These are phyloP conservation scores for Vaccinium corymbosum DNA, from an alignment of 148 eudicot species.

Conservation along the genomic window DNA sequence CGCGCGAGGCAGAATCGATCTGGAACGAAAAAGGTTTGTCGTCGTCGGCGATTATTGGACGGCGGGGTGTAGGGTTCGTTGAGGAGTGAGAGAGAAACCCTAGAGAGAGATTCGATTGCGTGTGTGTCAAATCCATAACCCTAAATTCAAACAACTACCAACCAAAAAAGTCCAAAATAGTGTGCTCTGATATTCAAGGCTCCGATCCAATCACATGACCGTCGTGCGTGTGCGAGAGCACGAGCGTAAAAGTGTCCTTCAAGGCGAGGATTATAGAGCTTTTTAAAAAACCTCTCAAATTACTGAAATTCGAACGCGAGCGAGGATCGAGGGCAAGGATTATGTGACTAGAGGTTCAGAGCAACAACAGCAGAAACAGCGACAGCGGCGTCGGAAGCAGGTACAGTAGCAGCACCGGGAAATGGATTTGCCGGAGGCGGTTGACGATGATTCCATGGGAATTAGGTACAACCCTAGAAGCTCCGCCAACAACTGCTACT, in stretches of 20 bases:
- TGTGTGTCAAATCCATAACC: slow-evolving; percentile 44
- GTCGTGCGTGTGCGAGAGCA: too few relatives aligned
- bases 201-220: too few relatives aligned
- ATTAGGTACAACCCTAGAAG: not conserved
- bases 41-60: slow-evolving; percentile 41
- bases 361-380: slow-evolving; percentile 17
- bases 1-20: slow-evolving; percentile 46
- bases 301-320: not conserved
- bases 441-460: slow-evolving; percentile 9
- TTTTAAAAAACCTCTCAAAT: not conserved
- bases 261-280: too few relatives aligned
- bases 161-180: not conserved
- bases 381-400: not conserved
- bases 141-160: not conserved
- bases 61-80: not conserved
- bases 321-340: not conserved
- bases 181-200: not conserved
- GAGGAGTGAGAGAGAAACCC: slow-evolving; percentile 44
- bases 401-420: not conserved
- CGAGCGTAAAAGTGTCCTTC: too few relatives aligned
- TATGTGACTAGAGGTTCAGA: not conserved
- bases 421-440: not conserved
- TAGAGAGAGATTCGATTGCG: slow-evolving; percentile 46
- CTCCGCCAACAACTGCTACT: not conserved
- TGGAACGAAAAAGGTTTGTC: slow-evolving; percentile 53